Conservation (phyloP, 495 filamentous ascomycete species). For the Neurospora pannonica region DNA sequence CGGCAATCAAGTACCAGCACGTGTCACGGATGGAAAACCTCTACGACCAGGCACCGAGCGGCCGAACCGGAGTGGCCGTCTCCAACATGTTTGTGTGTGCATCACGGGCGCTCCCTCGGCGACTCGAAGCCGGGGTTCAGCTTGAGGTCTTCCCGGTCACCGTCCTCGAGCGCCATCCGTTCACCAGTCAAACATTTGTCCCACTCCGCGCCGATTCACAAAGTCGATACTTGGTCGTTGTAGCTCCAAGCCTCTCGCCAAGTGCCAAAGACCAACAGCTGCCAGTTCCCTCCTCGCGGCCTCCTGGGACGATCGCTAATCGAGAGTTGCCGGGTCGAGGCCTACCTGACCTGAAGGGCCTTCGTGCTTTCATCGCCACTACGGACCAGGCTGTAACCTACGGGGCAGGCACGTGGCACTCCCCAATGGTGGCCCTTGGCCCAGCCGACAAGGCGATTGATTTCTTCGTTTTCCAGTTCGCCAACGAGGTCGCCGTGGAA, state of each 20-base stretch:
- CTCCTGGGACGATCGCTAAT: not conserved
- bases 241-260: conserved; percentile 61
- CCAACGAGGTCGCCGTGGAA: conserved; percentile 73
- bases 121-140: not conserved
- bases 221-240: conserved; percentile 71
- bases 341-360: conserved; percentile 59
- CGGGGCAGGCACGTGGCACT: conserved; percentile 89
- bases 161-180: conserved; percentile 89
- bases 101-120: conserved; percentile 39
- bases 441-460: conserved; percentile 47
- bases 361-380: conserved; percentile 73
- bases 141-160: conserved; percentile 50
- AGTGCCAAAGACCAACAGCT: conserved; percentile 23
- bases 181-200: conserved; percentile 85
- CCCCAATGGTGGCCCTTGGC: conserved; percentile 89
- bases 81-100: conserved; percentile 89
- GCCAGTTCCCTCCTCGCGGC: conserved; percentile 1
- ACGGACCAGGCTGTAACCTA: conserved; percentile 84
- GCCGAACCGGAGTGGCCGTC: conserved; percentile 45
- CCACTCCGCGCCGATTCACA: conserved; percentile 53
- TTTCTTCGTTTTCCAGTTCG: conserved; percentile 84
- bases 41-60: conserved; percentile 58
- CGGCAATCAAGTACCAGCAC: conserved; percentile 75
- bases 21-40: conserved; percentile 61
- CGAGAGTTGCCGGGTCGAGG: conserved; percentile 43